A percentile compares a stretch with the other conserved stretches of the same genome.
phyloP scores from a whole-genome alignment of 139 green algal genomes.

The Micractinium conductrix region DNA sequence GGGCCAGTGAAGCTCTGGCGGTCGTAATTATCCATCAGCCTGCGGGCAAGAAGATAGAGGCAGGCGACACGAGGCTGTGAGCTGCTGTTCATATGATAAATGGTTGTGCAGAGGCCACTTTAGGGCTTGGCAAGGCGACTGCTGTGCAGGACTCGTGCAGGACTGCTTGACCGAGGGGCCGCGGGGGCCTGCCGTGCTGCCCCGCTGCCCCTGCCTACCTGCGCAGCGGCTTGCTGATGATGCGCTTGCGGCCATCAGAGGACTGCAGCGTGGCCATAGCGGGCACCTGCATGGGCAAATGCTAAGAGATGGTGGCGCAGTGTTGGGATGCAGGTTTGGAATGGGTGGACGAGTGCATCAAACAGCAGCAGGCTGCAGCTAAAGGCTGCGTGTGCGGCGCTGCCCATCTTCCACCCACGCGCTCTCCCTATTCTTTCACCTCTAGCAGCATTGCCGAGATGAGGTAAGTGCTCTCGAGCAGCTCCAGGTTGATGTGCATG shows the following conservation, averaged over 20 bases:
- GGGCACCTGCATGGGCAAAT: conserved; percentile 56
- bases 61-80: no score
- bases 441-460: conserved; percentile 96
- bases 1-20: conserved; percentile 92
- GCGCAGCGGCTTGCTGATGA: conserved; percentile 85
- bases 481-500: conserved; percentile 99
- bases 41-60: no score
- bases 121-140: no score
- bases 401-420: no score
- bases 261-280: conserved; percentile 71
- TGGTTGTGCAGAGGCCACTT: no score
- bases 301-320: neutral
- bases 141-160: no score
- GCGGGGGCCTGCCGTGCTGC: no score
- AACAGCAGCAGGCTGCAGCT: neutral
- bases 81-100: no score
- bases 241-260: conserved; percentile 41
- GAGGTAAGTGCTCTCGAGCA: conserved; percentile 94
- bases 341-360: neutral
- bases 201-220: neutral
- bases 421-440: conserved; percentile 53
- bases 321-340: neutral
- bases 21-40: conserved; percentile 96
- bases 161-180: no score
- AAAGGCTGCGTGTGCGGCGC: no score